Evolutionary conservation across 75 land plant species (phyloP), one percentile per base, ranked within the genome.

Genomic region (Picea glauca): DNA sequence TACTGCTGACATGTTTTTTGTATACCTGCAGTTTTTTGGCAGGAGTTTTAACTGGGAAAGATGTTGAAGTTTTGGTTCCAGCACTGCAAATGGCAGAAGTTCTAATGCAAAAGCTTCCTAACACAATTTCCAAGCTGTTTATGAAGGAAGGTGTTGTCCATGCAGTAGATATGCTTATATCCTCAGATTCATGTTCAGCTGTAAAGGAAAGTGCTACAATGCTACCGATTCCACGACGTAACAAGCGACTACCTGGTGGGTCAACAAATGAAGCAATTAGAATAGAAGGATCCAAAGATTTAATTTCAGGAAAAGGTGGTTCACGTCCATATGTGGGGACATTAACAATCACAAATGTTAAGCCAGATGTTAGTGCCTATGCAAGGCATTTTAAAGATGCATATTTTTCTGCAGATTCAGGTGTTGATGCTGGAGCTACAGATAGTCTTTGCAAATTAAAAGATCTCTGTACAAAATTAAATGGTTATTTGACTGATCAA

Each of bases 131-230:
- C 43, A 82, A 84, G 38, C 77, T 88, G 31, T 92, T 94, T 65
- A 60, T 86, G 15, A 92, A 88, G 76, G 96, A 94, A 70, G 96
- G 96, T 74, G 89, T 94, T 33, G 60, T 92, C 56, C 86, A 86
- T 84, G 81, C 92, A 11, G 66, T 94, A 60, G 88, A 86, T 57
- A 79, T 83, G 1, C 90, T 92, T 38, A 54, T 85, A 17, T 58
- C 70, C 14, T 78, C 83, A 23, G 87, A 82, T 13, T 80, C 79
- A 2, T 59, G 72, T 72, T 58, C 65, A 57, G 56, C 76, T 15
- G 63, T 32, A 32, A 75, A 58, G 20, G 60, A 78, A 21, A 63
- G 46, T 56, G 32, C 40, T 12, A 33, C 60, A 58, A 54, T 15
- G 46, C 65, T 40, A 66, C 13, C 75, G 35, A n/a, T 60, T 67